Evolutionary conservation across 495 filamentous ascomycete genomes (phyloP).

Genomic region (Talaromyces trachyspermus): DNA sequence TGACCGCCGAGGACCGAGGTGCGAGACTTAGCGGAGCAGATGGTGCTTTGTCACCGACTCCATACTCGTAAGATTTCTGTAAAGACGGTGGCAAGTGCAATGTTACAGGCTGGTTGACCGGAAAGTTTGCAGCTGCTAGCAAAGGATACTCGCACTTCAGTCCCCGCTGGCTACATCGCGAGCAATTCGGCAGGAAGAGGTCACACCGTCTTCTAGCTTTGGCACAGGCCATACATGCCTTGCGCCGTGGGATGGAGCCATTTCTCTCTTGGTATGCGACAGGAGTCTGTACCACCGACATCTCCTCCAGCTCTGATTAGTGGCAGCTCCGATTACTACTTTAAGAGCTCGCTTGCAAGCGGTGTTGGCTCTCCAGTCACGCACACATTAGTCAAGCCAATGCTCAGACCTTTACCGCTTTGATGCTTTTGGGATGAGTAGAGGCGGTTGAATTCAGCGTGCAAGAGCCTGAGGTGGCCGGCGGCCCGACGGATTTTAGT

Average conservation of each 20-base stretch:
- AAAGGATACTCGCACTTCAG: slow-evolving; percentile 38
- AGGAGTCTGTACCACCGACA: slow-evolving; percentile 4
- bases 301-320: too few relatives aligned
- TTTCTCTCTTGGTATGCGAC: slow-evolving; percentile 1
- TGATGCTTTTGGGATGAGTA: too few relatives aligned
- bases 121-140: not conserved
- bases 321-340: too few relatives aligned
- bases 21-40: not conserved
- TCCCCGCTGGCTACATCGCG: slow-evolving; percentile 35
- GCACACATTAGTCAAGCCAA: too few relatives aligned
- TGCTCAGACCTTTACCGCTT: too few relatives aligned
- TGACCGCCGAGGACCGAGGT: slow-evolving; percentile 11
- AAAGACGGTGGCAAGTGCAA: not conserved
- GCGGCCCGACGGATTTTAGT: too few relatives aligned
- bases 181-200: slow-evolving; percentile 37
- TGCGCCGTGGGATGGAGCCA: slow-evolving; percentile 35
- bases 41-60: not conserved
- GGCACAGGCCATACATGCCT: slow-evolving; percentile 47
- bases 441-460: too few relatives aligned
- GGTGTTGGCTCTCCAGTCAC: too few relatives aligned
- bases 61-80: not conserved
- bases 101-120: too few relatives aligned
- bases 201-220: slow-evolving; percentile 47
- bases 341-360: too few relatives aligned
- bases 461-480: too few relatives aligned